Percentiles rank a stretch among this genome's conserved stretches.
Conservation (phyloP, 202 grass and related monocot species). For the Digitaria exilis region DNA sequence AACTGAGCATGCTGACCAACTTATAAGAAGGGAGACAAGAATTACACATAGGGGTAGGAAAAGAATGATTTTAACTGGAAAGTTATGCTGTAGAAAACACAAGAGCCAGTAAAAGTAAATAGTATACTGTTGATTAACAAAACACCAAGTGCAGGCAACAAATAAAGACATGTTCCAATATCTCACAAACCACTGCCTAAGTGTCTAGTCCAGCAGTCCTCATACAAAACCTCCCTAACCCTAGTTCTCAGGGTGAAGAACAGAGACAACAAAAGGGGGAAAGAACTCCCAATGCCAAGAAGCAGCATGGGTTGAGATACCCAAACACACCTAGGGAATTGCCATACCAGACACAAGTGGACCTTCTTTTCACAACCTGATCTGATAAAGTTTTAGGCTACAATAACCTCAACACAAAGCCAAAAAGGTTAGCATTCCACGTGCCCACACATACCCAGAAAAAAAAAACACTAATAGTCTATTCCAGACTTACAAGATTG, state of each 20-base stretch:
- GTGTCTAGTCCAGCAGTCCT: neutral
- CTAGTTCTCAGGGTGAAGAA: conserved; percentile 14
- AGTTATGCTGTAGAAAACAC: neutral
- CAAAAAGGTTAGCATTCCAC: neutral
- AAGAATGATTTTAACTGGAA: neutral
- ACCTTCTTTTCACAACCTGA: neutral
- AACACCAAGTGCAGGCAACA: too few species aligned
- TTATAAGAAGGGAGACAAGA: neutral
- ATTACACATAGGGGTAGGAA: neutral
- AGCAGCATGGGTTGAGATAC: neutral
- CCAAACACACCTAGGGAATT: neutral
- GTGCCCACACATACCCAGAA: too few species aligned
- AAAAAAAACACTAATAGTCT: neutral
- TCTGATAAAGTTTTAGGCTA: neutral
- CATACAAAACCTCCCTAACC: neutral
- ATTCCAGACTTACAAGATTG: conserved; percentile 1
- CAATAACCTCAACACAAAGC: neutral
- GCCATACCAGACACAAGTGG: neutral
- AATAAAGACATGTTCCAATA: too few species aligned
- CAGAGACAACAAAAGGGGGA: neutral
- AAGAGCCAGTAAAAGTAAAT: neutral
- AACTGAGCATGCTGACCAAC: neutral
- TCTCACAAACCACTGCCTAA: too few species aligned
- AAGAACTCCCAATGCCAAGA: neutral
- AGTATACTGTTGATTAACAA: neutral